Percentiles rank a stretch among this genome's conserved stretches.
phyloP scores from a whole-genome alignment of 345 rosid species.

The Salix arbutifolia region DNA sequence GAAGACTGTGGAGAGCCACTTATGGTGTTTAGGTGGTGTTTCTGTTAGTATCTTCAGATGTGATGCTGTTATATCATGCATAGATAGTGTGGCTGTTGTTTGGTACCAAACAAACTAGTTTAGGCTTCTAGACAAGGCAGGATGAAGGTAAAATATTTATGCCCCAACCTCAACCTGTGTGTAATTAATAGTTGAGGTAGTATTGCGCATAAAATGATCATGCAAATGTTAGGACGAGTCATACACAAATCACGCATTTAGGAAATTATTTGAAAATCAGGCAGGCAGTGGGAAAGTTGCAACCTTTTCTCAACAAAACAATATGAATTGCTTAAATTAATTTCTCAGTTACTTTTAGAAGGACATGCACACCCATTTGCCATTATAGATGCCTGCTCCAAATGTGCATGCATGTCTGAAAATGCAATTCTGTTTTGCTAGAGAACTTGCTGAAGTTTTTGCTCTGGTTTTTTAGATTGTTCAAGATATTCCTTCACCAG shows the following conservation, averaged over 20 bases:
- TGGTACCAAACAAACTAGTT: neutral
- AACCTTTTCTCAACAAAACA: neutral
- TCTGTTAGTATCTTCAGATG: neutral
- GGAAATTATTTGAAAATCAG: neutral
- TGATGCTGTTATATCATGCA: neutral
- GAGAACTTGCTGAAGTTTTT: conserved; percentile 8
- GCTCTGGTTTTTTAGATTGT: conserved; percentile 50
- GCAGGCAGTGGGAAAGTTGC: neutral
- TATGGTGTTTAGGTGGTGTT: neutral
- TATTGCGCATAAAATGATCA: neutral
- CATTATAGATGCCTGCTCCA: neutral
- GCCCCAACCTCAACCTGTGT: neutral
- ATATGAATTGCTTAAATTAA: neutral
- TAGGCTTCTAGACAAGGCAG: neutral
- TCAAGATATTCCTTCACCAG: conserved; percentile 72
- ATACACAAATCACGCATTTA: neutral
- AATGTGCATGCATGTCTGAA: neutral
- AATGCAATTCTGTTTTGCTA: neutral
- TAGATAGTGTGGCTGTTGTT: neutral
- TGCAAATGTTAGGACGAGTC: neutral
- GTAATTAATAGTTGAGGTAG: neutral
- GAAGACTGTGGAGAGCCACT: neutral
- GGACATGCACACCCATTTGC: neutral
- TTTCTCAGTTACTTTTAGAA: neutral
- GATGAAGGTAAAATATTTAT: neutral